A percentile compares a stretch with the other conserved stretches of the same genome.
Conservation (phyloP, 2,329 filamentous ascomycete genomes). For the Penicillium sp. region DNA sequence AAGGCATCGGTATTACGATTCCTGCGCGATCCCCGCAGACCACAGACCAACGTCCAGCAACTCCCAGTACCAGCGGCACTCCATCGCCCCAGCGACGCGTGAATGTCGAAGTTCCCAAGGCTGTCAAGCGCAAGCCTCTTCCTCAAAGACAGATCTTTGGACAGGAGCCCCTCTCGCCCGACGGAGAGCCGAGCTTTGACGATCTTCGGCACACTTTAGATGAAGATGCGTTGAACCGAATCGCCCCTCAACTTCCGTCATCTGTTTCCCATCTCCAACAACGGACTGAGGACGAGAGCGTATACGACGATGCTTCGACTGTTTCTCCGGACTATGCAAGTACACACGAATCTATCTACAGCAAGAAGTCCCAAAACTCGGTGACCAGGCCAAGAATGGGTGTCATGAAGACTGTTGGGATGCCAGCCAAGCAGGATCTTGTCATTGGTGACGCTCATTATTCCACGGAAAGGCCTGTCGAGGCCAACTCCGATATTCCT, state of each 20-base stretch:
- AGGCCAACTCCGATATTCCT: conserved; percentile 60
- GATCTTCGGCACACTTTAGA: conserved; percentile 45
- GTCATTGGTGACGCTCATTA: conserved; percentile 50
- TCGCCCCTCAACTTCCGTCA: conserved; percentile 37
- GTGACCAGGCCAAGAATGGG: conserved; percentile 68
- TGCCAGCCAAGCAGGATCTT: conserved; percentile 43
- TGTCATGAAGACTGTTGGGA: conserved; percentile 73
- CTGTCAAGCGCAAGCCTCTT: conserved; percentile 54
- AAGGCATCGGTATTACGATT: conserved; percentile 24
- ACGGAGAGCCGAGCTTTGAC: conserved; percentile 38
- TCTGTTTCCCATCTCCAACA: conserved; percentile 23
- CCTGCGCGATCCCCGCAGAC: conserved; percentile 24
- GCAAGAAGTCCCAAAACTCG: conserved; percentile 39
- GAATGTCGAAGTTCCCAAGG: conserved; percentile 42
- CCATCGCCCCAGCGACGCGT: conserved; percentile 15
- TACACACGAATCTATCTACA: conserved; percentile 55
- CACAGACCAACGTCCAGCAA: conserved; percentile 17
- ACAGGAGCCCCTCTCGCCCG: conserved; percentile 19
- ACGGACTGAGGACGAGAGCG: conserved; percentile 38
- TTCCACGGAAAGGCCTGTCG: conserved; percentile 32
- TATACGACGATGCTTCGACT: conserved; percentile 62
- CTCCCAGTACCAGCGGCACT: conserved; percentile 11
- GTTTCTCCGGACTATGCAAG: conserved; percentile 77
- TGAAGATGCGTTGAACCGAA: conserved; percentile 51
- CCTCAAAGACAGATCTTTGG: conserved; percentile 36